Base-by-base conservation (phyloP, 169 alveolate species). In the Plasmodium inui region DNA sequence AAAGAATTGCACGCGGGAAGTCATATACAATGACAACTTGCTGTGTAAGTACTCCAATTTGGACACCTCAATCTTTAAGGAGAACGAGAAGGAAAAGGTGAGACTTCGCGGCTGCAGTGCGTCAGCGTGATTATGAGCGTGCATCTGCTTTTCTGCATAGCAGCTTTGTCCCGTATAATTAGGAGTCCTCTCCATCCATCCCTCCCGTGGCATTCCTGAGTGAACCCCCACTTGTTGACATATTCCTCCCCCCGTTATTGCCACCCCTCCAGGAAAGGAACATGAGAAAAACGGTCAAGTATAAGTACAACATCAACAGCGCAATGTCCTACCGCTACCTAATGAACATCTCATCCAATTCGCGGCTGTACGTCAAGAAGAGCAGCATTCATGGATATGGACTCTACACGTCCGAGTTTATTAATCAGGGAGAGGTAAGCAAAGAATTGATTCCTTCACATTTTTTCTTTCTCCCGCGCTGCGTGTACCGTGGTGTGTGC, bases 311-410 rank as follows among this genome's bases (percentile, higher is more conserved):
- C 46, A 73, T 78, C 71, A 92, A 79, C 84, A 79, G 97, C 39
- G 83, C 97, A 70, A 96, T 90, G 93, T 93, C 95, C n/a, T 96
- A 96, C 73, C 90, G 98, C 41, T 96, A 97, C 93, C 46, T 97
- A 46, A 94, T 89, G 78, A 92, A 96, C 28, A 80, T 97, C n/a
- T 96, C 98, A 8, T 92, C 96, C 17, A 97, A 95, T 82, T 94
- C 94, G 55, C 93, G 98, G 32, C 83, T 97, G 26, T 95, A 86
- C 55, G 97, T 97, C 0, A 96, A 90, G 37, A 95, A 96, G 70
- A 97, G 99, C 7, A 96, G 95, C 70, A 98, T 98, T 39, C 99
- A 98, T 95, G 98, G 99, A 78, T 96, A 97, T 84, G 99, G 99
- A 7, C 96, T 98, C 46, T 98, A 98, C 84, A 98, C 99, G 19